A percentile compares a stretch with the other conserved stretches of the same genome.
phyloP scores from a whole-genome alignment of 2,329 filamentous ascomycete species.

The Sporothrix globosa region DNA sequence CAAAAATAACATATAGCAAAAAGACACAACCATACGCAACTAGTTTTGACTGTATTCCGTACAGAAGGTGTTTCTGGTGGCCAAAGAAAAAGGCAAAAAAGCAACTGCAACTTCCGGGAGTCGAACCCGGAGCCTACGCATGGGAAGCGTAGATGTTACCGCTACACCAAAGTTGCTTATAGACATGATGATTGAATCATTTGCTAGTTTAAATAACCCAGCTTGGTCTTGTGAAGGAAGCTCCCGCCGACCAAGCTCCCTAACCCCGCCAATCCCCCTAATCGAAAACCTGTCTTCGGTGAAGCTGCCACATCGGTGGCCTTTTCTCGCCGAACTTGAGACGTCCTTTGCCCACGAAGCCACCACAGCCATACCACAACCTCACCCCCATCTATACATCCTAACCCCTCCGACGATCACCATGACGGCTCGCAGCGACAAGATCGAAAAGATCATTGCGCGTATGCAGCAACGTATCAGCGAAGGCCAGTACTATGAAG shows the following conservation, averaged over 20 bases:
- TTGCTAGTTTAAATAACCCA: not conserved
- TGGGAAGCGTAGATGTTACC: constrained; percentile 42
- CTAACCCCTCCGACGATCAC: constrained; percentile 20
- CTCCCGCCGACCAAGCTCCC: not conserved
- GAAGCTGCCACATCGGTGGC: not conserved
- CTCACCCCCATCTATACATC: not conserved
- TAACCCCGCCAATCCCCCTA: not conserved
- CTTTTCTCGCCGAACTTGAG: not conserved
- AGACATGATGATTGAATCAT: not conserved
- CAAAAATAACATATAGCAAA: not conserved
- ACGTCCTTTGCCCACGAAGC: not conserved
- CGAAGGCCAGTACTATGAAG: constrained; percentile 92
- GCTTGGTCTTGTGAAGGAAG: not conserved
- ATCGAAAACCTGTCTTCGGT: constrained; percentile 3
- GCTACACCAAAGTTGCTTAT: constrained; percentile 40
- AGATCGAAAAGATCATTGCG: constrained; percentile 61
- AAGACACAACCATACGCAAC: not conserved
- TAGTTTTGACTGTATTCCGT: not conserved
- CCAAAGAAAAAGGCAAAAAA: constrained; percentile 9
- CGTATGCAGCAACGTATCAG: constrained; percentile 63
- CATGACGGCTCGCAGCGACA: constrained; percentile 47
- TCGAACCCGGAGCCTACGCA: constrained; percentile 42
- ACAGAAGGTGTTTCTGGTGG: not conserved
- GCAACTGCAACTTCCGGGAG: constrained; percentile 39
- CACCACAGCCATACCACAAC: not conserved